phyloP scores from a whole-genome alignment of 1,284 basidiomycete genomes.

The Ustilago loliicola region DNA sequence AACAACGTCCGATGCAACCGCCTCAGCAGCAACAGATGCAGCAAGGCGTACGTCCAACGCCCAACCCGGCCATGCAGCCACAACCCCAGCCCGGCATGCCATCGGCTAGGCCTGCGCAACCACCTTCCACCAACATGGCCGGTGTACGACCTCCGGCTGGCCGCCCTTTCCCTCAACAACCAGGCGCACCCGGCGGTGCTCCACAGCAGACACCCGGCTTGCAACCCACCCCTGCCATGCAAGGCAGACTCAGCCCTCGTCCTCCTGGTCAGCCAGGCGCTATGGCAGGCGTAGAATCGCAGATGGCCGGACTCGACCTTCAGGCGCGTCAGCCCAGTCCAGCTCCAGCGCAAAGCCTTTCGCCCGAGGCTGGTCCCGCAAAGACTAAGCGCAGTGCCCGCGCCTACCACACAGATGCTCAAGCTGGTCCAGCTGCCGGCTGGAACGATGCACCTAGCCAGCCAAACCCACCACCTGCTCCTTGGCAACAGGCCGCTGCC shows the following conservation, averaged over 20 bases:
- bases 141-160: constrained; percentile 30
- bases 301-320: constrained; percentile 55
- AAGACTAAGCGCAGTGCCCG: constrained; percentile 67
- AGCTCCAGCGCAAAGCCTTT: constrained; percentile 12
- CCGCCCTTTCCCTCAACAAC: constrained; percentile 38
- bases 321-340: constrained; percentile 37
- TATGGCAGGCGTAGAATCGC: constrained; percentile 30
- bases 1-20: constrained; percentile 29
- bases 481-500: constrained; percentile 67
- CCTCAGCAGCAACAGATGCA: constrained; percentile 26
- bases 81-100: constrained; percentile 41
- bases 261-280: constrained; percentile 33
- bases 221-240: constrained; percentile 26
- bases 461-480: constrained; percentile 58
- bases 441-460: constrained; percentile 65
- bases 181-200: constrained; percentile 6
- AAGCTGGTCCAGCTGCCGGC: constrained; percentile 39
- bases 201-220: constrained; percentile 18
- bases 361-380: constrained; percentile 48
- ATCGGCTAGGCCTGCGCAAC: constrained; percentile 18
- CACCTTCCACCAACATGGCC: constrained; percentile 25
- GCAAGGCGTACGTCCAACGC: constrained; percentile 23
- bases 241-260: constrained; percentile 44
- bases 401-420: constrained; percentile 68
- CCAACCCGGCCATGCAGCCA: constrained; percentile 28